These are phyloP conservation scores for Kwoniella sp. DNA, from an alignment of 768 basidiomycete genomes.

Conservation along the genomic window DNA sequence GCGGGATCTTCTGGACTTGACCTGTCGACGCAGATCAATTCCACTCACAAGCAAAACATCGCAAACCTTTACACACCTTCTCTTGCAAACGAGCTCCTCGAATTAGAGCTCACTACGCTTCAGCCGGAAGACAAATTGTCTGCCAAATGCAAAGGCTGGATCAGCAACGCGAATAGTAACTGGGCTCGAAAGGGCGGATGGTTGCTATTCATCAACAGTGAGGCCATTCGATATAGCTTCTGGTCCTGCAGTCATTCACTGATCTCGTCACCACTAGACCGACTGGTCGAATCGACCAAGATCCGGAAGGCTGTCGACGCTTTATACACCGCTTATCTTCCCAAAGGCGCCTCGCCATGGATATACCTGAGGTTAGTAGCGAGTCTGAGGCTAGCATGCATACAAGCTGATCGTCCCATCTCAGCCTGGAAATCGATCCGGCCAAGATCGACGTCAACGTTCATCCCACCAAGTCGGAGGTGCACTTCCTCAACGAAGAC, in stretches of 20 bases:
- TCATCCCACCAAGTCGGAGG: conserved; percentile 92
- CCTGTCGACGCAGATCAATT: conserved; percentile 69
- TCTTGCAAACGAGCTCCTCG: conserved; percentile 68
- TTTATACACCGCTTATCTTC: conserved; percentile 75
- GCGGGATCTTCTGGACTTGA: conserved; percentile 70
- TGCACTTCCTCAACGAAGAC: conserved; percentile 90
- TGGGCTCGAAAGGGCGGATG: conserved; percentile 73
- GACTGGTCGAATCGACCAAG: conserved; percentile 79
- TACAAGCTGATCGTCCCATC: background rate
- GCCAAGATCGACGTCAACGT: conserved; percentile 92
- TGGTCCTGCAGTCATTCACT: background rate
- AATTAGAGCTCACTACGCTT: conserved; percentile 38
- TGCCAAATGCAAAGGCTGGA: conserved; percentile 71
- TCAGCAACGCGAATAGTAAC: conserved; percentile 83
- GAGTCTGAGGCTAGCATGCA: background rate
- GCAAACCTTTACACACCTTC: conserved; percentile 73
- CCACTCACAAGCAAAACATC: conserved; percentile 66
- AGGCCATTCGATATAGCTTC: conserved; percentile 38
- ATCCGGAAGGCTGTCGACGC: conserved; percentile 84
- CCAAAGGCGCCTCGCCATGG: conserved; percentile 85
- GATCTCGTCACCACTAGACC: conserved; percentile 60
- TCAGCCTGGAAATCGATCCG: conserved; percentile 76
- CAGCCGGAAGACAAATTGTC: conserved; percentile 52
- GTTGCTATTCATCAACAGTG: conserved; percentile 91
- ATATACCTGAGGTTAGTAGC: conserved; percentile 77